Evolutionary conservation across 768 basidiomycete species (phyloP), one percentile per base, ranked within the genome.

Genomic region (Lentinula boryana): DNA sequence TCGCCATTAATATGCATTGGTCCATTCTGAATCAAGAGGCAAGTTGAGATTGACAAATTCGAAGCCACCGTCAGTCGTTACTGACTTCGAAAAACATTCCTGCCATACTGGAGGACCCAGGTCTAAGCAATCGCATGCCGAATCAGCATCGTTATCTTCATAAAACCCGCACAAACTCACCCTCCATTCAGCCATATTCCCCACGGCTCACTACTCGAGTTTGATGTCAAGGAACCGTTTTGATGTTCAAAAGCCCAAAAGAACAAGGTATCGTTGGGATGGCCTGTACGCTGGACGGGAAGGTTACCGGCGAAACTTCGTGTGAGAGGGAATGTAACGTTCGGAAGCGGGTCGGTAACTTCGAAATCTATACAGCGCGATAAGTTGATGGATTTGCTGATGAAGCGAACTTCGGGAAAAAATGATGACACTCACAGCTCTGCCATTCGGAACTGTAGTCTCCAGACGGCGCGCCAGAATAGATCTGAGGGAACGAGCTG

Each of bases 171-270:
- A 33, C 50, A 38, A 50, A 69, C 82, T 51, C 64, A 85, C 85
- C 86, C 87, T 72, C 87, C 88, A 63, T 88, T 88, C 27, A 89
- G 68, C 87, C 87, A 90, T 44, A 90, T 85, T 4, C 81, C 82
- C 88, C 88, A 89, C 1, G 88, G 88, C 16, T 84, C 74, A 10
- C 70, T 62, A 50, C 68, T 74, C 16, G 66, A 68, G n/a, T 68
- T 63, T 49, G 64, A 63, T 1, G 71, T 60, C 38, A 60, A 52
- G 2, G 87, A 87, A 5, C 83, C 85, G 16, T 74, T 65, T 0
- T 72, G 69, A 35, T 81, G 82, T 65, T 88, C 86, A 62, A 85
- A 83, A 15, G 78, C 86, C 73, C 80, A 78, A 68, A 88, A 88
- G 72, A 87, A 88, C 15, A 88, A 73, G 0, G 86, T 87, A 62